These are phyloP conservation scores for Vanrija humicola DNA, from an alignment of 1,284 basidiomycete species.

Conservation along the genomic window DNA sequence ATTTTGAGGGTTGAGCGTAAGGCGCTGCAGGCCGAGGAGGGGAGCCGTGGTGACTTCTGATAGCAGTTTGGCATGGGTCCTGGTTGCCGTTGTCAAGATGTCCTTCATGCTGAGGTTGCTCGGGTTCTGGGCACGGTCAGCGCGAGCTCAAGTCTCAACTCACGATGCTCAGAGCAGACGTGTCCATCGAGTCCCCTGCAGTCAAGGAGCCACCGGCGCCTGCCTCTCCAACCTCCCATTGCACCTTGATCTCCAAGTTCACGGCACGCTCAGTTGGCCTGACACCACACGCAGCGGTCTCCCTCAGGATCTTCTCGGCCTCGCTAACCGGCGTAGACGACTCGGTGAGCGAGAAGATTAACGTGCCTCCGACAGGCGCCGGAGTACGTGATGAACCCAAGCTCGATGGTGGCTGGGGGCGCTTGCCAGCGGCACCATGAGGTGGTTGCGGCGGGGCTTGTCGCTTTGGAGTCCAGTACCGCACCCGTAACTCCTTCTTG, in stretches of 20 bases:
- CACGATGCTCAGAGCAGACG: conserved; percentile 24
- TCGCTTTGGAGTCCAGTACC: conserved; percentile 36
- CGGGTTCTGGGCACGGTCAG: conserved; percentile 23
- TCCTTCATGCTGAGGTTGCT: conserved; percentile 28
- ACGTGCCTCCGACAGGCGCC: conserved; percentile 30
- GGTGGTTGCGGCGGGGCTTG: conserved; percentile 7
- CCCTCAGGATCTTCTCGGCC: conserved; percentile 19
- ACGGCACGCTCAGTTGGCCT: conserved; percentile 26
- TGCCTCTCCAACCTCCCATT: conserved; percentile 41
- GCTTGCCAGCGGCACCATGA: conserved; percentile 19
- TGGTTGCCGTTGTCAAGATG: conserved; percentile 27
- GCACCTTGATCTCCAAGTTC: conserved; percentile 25
- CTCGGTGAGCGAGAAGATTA: conserved; percentile 30
- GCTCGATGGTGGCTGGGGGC: conserved; percentile 11
- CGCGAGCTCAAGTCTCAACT: conserved; percentile 4
- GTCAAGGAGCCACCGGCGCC: conserved; percentile 35
- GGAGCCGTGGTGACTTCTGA: conserved; percentile 23
- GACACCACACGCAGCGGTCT: conserved; percentile 13
- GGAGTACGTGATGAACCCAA: conserved; percentile 5
- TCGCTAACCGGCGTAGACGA: conserved; percentile 8
- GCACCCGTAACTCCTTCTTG: conserved; percentile 27
- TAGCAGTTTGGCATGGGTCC: conserved; percentile 36
- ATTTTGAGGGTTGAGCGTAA: conserved; percentile 28
- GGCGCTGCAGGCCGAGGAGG: conserved; percentile 25
- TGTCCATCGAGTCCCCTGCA: conserved; percentile 32